Conservation (phyloP, 2,329 filamentous ascomycete species). For the Lecanosticta acicola region DNA sequence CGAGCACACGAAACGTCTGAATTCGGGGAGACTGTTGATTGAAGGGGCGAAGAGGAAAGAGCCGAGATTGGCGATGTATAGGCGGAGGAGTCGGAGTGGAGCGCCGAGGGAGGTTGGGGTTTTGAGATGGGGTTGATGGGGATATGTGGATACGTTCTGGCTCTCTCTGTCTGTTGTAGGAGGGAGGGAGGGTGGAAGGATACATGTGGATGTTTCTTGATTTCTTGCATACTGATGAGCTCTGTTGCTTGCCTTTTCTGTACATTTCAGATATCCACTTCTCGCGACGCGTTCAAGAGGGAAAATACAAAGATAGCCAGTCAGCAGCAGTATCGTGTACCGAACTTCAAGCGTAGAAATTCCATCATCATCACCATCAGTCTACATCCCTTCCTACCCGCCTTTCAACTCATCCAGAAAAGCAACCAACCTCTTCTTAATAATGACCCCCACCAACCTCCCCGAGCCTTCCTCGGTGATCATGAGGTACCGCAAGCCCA, state of each 20-base stretch:
- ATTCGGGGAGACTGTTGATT: conserved; percentile 38
- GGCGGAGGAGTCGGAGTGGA: conserved; percentile 30
- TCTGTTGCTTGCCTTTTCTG: too few species aligned
- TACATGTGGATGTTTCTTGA: too few species aligned
- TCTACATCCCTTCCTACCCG: too few species aligned
- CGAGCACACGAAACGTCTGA: conserved; percentile 45
- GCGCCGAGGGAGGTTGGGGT: conserved; percentile 18
- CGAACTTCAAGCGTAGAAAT: too few species aligned
- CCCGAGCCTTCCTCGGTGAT: conserved; percentile 50
- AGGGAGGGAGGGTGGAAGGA: too few species aligned
- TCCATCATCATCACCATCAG: too few species aligned
- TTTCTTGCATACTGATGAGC: too few species aligned
- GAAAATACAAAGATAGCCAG: too few species aligned
- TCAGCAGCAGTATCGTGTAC: too few species aligned
- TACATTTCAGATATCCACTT: too few species aligned
- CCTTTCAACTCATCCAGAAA: conserved; percentile 43
- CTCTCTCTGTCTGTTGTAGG: too few species aligned
- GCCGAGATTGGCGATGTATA: conserved; percentile 43
- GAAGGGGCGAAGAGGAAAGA: conserved; percentile 37
- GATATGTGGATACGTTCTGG: not conserved
- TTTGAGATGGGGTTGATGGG: conserved; percentile 12
- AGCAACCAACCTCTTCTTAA: conserved; percentile 54
- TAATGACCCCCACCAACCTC: conserved; percentile 48
- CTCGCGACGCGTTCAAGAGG: too few species aligned
- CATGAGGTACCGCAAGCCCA: conserved; percentile 51